phyloP scores from a whole-genome alignment of 345 rosid genomes.

The Passiflora organensis region DNA sequence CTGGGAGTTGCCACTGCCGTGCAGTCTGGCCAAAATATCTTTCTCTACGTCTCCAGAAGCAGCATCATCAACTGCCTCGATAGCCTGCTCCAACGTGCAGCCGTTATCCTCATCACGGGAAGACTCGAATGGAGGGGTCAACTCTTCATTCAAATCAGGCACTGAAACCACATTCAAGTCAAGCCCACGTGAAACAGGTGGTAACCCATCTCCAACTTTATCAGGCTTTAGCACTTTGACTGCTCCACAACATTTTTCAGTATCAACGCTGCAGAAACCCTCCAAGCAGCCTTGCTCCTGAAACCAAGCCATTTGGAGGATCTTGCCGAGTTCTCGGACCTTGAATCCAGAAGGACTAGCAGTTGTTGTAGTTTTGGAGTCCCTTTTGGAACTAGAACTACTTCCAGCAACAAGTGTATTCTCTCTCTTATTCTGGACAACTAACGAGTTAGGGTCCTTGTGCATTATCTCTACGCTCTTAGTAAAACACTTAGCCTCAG shows the following conservation, averaged over 20 bases:
- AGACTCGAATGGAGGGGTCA: slow-evolving; percentile 71
- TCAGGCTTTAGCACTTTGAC: slow-evolving; percentile 32
- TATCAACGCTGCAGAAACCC: slow-evolving; percentile 54
- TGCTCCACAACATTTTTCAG: slow-evolving; percentile 52
- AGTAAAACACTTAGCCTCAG: slow-evolving; percentile 65
- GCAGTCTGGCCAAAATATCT: slow-evolving; percentile 51
- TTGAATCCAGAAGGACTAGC: slow-evolving; percentile 52
- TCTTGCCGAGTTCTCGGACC: slow-evolving; percentile 66
- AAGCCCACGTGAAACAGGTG: slow-evolving; percentile 49
- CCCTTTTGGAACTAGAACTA: slow-evolving; percentile 35
- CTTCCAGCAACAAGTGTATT: slow-evolving; percentile 32
- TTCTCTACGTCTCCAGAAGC: slow-evolving; percentile 60
- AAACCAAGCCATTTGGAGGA: slow-evolving; percentile 61
- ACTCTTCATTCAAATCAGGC: slow-evolving; percentile 89
- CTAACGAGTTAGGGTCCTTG: slow-evolving; percentile 37
- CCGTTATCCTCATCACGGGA: slow-evolving; percentile 85
- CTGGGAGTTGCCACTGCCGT: slow-evolving; percentile 54
- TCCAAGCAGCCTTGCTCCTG: slow-evolving; percentile 68
- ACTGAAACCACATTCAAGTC: slow-evolving; percentile 79
- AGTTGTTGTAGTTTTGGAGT: slow-evolving; percentile 23
- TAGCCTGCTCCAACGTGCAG: slow-evolving; percentile 49
- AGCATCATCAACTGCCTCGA: slow-evolving; percentile 69
- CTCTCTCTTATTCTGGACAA: slow-evolving; percentile 26
- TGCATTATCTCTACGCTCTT: slow-evolving; percentile 56
- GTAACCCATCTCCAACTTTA: slow-evolving; percentile 33